Conservation (phyloP, 2,329 filamentous ascomycete genomes). For the Colletotrichum coccodes region DNA sequence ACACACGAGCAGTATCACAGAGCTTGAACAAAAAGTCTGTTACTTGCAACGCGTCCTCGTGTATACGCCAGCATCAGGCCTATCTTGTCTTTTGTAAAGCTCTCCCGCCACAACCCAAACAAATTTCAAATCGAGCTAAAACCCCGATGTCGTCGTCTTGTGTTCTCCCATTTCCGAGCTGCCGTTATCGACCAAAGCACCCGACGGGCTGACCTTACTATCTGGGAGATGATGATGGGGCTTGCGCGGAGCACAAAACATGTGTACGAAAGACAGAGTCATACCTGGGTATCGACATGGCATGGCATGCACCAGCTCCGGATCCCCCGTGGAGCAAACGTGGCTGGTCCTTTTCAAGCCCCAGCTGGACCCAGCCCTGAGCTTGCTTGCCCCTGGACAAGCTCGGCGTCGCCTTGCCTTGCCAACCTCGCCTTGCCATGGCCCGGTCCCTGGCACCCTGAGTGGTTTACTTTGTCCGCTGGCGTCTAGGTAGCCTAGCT, state of each 20-base stretch:
- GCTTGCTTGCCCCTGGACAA: neutral
- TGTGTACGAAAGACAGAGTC: neutral
- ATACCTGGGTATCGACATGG: slow-evolving; percentile 3
- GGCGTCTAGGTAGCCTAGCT: neutral
- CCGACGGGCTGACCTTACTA: slow-evolving; percentile 5
- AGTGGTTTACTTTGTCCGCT: neutral
- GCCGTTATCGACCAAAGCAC: neutral
- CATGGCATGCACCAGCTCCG: slow-evolving; percentile 2
- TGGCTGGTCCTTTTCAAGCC: slow-evolving; percentile 16
- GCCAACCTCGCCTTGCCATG: neutral
- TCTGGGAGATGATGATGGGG: slow-evolving; percentile 2
- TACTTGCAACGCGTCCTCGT: neutral
- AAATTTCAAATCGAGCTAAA: neutral
- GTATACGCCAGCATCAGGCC: neutral
- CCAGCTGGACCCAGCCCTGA: neutral
- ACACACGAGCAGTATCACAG: neutral
- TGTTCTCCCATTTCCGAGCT: neutral
- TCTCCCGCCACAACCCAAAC: neutral
- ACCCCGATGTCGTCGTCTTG: slow-evolving; percentile 9
- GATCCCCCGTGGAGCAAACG: slow-evolving; percentile 14
- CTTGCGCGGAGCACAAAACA: neutral
- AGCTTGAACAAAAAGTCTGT: neutral
- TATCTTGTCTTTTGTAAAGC: neutral
- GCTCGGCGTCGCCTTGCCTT: slow-evolving; percentile 13
- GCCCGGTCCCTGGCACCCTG: neutral